A percentile compares a stretch with the other conserved stretches of the same genome.
Conservation (phyloP, 176 grass and related monocot genomes). For the Coix lacrymajobi region DNA sequence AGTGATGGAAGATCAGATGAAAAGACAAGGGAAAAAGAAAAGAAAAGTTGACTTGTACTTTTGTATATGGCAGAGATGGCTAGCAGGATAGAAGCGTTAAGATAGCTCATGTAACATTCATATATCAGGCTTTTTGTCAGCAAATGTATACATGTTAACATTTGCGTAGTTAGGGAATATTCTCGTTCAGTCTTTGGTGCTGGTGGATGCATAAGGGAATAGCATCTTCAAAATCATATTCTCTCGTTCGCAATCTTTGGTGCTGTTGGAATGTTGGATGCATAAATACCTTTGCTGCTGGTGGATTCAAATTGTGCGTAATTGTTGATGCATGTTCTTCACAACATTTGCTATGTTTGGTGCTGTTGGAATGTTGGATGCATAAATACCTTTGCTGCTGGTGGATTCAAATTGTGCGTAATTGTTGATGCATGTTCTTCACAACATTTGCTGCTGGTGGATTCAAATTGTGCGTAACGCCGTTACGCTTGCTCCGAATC, state of each 20-base stretch:
- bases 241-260: background rate
- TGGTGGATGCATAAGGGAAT: background rate
- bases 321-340: background rate
- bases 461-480: background rate
- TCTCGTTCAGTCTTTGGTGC: slow-evolving; percentile 32
- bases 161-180: slow-evolving; percentile 61
- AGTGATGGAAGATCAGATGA: slow-evolving; percentile 43
- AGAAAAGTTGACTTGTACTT: slow-evolving; percentile 46
- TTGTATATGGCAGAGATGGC: slow-evolving; percentile 76
- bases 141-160: slow-evolving; percentile 62
- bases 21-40: slow-evolving; percentile 7
- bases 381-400: background rate
- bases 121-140: slow-evolving; percentile 59
- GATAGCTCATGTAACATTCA: slow-evolving; percentile 45
- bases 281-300: background rate
- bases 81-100: slow-evolving; percentile 57
- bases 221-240: background rate
- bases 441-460: too few relatives aligned
- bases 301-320: background rate
- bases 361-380: background rate
- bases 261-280: background rate
- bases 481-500: background rate
- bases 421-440: background rate
- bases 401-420: background rate
- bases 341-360: too few relatives aligned